Evolutionary conservation across 805 yeast species (phyloP), one percentile per base, ranked within the genome.

Genomic region (Candida schatavii): DNA sequence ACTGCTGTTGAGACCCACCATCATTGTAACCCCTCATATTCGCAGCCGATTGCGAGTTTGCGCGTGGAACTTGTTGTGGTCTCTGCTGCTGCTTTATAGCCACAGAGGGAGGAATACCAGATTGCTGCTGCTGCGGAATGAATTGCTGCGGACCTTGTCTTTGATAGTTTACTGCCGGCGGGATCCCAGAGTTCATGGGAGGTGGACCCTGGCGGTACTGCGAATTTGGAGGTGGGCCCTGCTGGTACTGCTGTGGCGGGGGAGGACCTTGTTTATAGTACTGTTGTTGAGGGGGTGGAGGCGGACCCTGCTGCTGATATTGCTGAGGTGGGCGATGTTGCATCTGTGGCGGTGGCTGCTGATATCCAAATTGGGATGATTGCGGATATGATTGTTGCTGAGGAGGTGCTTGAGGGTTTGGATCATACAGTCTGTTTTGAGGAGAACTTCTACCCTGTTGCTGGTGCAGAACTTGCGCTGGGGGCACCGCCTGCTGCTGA

Each of bases 281-380:
- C 27, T 50, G 55, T 30, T 48, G 51, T 11, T 46, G 37, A 17
- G 40, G 43, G n/a, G 54, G 46, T 33, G 40, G 54, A 42, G 50
- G 56, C 39, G 53, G 54, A 38, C 50, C 52, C 37, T 57, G 56
- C 19, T 44, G 46, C 15, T 46, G 44, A 22, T 41, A 52, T 41
- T 28, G 50, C 14, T 44, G 48, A 37, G 45, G 43, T 33, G 41
- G 48, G 37, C 31, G 45, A 9, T 45, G 50, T 20, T 46, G 48
- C n/a, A n/a, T n/a, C 10, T 40, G 52, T 25, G 41, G 46, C 4
- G 35, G 41, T 19, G 45, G 56, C 17, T 39, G 35, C 33, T 46
- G 47, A 34, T 42, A 45, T 3, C 48, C 50, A 41, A 47, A 45
- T 27, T 43, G 48, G 33, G 19, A 39, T 4, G 49, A 41, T 18